phyloP scores from a whole-genome alignment of 306 rosid species.

The Gleditsia sinensis region DNA sequence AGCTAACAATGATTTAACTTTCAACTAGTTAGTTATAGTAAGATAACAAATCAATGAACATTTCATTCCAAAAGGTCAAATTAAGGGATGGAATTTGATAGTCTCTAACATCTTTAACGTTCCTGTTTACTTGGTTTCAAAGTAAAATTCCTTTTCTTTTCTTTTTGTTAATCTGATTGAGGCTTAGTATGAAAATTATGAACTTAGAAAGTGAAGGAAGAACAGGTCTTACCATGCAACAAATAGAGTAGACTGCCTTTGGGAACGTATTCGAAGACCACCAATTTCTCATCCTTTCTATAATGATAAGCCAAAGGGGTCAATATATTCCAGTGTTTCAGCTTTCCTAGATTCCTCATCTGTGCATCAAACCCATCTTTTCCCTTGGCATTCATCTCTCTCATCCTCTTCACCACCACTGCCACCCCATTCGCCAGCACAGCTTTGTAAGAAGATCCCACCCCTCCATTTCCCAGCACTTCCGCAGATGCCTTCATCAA shows the following conservation, averaged over 20 bases:
- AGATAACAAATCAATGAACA: too few relatives aligned
- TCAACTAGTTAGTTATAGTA: too few relatives aligned
- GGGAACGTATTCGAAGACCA: constrained; percentile 64
- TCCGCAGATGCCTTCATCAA: constrained; percentile 80
- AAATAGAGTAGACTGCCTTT: constrained; percentile 57
- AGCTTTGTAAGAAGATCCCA: constrained; percentile 82
- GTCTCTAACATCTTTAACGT: too few relatives aligned
- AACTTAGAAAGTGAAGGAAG: not conserved
- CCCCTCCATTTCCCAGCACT: constrained; percentile 71
- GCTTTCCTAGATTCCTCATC: constrained; percentile 46
- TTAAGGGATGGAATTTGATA: too few relatives aligned
- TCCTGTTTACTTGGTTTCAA: not conserved
- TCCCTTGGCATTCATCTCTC: constrained; percentile 60
- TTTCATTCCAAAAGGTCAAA: too few relatives aligned
- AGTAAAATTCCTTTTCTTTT: not conserved
- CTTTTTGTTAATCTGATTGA: not conserved
- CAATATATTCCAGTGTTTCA: constrained; percentile 59
- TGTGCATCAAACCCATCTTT: constrained; percentile 68
- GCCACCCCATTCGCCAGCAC: constrained; percentile 74
- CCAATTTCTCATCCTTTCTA: constrained; percentile 64
- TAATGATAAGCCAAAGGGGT: constrained; percentile 75
- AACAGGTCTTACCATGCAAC: constrained; percentile 55
- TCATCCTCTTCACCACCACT: constrained; percentile 79
- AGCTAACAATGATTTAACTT: too few relatives aligned
- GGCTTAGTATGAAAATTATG: not conserved